Conservation (phyloP, 352 stramenopile genomes). For the Pelagophyceae sp. region DNA sequence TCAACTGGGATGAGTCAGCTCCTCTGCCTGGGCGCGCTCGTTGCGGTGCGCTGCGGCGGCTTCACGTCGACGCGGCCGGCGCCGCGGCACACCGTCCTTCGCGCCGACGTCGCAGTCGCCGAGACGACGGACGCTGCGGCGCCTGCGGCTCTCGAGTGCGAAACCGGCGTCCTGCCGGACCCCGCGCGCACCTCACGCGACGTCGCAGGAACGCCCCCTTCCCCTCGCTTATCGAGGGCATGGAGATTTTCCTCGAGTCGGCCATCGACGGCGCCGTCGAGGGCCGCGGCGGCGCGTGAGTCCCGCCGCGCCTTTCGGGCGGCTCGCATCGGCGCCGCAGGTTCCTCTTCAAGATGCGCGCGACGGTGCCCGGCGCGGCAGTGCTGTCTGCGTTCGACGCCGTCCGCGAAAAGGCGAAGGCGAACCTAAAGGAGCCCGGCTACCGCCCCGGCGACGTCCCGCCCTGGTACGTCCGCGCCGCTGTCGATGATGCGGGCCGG, state of each 20-base stretch:
- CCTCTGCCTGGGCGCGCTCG: too few relatives aligned
- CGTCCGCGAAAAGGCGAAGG: neutral
- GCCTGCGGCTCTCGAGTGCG: too few relatives aligned
- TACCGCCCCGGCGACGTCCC: neutral
- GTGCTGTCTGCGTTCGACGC: neutral
- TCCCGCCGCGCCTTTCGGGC: neutral
- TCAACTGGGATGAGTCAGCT: too few relatives aligned
- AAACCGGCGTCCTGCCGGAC: too few relatives aligned
- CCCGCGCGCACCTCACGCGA: too few relatives aligned
- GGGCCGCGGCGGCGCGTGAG: neutral
- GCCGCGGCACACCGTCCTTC: too few relatives aligned
- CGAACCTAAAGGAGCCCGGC: conserved; percentile 2
- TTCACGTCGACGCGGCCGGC: too few relatives aligned
- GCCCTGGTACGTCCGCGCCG: too few relatives aligned
- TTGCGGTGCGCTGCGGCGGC: too few relatives aligned
- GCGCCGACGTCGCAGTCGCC: too few relatives aligned
- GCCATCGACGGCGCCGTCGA: neutral
- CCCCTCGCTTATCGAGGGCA: neutral
- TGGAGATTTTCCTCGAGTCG: conserved; percentile 1
- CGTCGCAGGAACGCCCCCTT: conserved; percentile 3
- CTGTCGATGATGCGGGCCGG: too few relatives aligned
- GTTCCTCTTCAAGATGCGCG: conserved; percentile 1
- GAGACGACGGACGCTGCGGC: too few relatives aligned
- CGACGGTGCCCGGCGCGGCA: neutral
- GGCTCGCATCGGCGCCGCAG: neutral